phyloP scores from a whole-genome alignment of 805 yeast species.

The Ogataea angusta region DNA sequence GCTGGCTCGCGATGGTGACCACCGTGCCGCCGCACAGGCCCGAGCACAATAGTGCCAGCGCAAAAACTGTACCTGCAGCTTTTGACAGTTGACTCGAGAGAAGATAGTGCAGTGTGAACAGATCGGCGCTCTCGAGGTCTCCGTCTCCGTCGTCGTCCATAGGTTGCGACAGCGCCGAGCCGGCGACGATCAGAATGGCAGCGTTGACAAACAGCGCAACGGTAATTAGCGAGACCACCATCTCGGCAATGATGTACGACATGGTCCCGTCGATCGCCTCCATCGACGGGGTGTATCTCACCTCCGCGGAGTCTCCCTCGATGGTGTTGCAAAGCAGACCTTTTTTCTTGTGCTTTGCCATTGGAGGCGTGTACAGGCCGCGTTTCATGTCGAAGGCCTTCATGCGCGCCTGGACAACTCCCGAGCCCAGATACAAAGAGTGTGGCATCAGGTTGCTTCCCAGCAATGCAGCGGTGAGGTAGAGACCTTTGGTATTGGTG shows the following conservation, averaged over 20 bases:
- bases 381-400: conserved; percentile 70
- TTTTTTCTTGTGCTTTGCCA: conserved; percentile 14
- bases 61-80: conserved; percentile 86
- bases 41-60: conserved; percentile 79
- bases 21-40: conserved; percentile 97
- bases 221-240: conserved; percentile 74
- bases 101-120: conserved; percentile 74
- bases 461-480: conserved; percentile 76
- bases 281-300: conserved; percentile 63
- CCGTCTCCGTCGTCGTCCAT: conserved; percentile 45
- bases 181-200: conserved; percentile 87
- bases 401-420: conserved; percentile 81
- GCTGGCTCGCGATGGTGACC: conserved; percentile 90
- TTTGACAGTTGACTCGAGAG: conserved; percentile 69
- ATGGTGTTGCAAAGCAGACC: conserved; percentile 35
- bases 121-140: conserved; percentile 73
- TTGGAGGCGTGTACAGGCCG: conserved; percentile 52
- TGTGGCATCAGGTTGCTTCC: conserved; percentile 98
- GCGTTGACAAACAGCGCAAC: conserved; percentile 93
- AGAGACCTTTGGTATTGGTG: conserved; percentile 63
- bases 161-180: conserved; percentile 63
- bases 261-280: conserved; percentile 78
- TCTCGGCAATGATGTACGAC: conserved; percentile 77
- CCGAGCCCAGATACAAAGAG: conserved; percentile 81
- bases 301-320: conserved; percentile 17